Percentiles rank a stretch among this genome's conserved stretches.
Conservation (phyloP, 805 yeast species). For the Wickerhamiella lipophila region DNA sequence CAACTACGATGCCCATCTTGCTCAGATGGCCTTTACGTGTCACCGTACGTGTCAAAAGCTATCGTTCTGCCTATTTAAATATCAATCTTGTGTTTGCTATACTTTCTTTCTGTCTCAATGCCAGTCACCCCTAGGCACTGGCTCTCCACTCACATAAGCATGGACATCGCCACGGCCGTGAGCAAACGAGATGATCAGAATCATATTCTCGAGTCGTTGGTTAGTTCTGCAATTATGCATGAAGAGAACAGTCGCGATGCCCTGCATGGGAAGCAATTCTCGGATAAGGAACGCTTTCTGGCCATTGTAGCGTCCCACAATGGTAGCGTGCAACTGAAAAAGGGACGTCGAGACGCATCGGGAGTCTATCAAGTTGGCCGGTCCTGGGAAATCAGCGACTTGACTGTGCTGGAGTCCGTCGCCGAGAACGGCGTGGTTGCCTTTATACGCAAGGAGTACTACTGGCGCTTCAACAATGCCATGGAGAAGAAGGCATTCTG, state of each 20-base stretch:
- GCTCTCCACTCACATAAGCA: not conserved
- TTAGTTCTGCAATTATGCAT: not conserved
- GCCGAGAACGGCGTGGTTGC: conserved; percentile 33
- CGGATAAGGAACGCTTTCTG: conserved; percentile 13
- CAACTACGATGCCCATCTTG: no score
- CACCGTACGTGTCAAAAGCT: no score
- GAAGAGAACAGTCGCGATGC: not conserved
- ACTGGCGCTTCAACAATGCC: conserved; percentile 58
- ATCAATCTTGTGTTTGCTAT: no score
- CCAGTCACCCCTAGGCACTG: no score
- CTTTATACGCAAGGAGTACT: conserved; percentile 62
- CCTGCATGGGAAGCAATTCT: not conserved
- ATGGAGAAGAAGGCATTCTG: conserved; percentile 50
- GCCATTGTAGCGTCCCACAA: conserved; percentile 14
- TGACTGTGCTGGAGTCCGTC: conserved; percentile 45
- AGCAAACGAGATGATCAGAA: conserved; percentile 3
- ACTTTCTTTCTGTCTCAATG: no score
- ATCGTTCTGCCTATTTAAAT: no score
- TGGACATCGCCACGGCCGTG: conserved; percentile 8
- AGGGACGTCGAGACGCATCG: conserved; percentile 69
- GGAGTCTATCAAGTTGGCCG: conserved; percentile 79
- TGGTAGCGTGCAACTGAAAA: conserved; percentile 48
- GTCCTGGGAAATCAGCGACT: conserved; percentile 75
- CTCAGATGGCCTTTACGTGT: no score
- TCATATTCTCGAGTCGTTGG: not conserved